Conservation (phyloP, 176 grass and related monocot species). For the Musa acuminata region DNA sequence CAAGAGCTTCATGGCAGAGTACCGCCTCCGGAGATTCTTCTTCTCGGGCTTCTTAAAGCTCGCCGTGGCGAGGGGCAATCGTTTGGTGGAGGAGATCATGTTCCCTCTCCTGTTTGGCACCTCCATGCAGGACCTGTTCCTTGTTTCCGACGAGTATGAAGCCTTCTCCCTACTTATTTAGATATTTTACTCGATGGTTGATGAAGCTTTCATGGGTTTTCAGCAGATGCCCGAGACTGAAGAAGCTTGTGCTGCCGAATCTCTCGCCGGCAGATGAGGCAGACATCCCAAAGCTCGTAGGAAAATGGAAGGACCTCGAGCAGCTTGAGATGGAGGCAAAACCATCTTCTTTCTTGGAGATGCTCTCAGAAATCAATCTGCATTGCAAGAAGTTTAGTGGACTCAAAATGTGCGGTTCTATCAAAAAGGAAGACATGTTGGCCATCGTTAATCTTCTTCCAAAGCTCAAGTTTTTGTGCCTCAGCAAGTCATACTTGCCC, state of each 20-base stretch:
- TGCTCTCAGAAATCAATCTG: background rate
- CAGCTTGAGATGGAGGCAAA: constrained; percentile 3
- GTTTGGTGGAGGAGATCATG: background rate
- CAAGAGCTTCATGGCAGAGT: background rate
- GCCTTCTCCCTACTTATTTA: background rate
- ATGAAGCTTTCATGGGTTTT: background rate
- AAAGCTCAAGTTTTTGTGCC: background rate
- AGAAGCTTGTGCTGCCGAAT: background rate
- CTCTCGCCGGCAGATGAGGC: background rate
- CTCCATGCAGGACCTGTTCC: background rate
- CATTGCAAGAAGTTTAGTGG: background rate
- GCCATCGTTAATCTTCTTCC: background rate
- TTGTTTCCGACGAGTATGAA: background rate
- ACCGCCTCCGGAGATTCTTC: background rate
- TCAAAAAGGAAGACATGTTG: background rate
- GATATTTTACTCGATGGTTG: too few species aligned
- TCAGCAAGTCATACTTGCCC: constrained; percentile 4
- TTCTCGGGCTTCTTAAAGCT: background rate
- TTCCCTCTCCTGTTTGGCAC: background rate
- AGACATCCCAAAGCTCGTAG: background rate
- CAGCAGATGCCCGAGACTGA: background rate
- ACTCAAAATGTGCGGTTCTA: background rate
- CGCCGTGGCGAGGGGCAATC: background rate
- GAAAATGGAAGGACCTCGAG: constrained; percentile 5
- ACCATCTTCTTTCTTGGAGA: background rate